Evolutionary conservation across 2,329 filamentous ascomycete species (phyloP), one percentile per base, ranked within the genome.

Genomic region (Nemania abortiva): DNA sequence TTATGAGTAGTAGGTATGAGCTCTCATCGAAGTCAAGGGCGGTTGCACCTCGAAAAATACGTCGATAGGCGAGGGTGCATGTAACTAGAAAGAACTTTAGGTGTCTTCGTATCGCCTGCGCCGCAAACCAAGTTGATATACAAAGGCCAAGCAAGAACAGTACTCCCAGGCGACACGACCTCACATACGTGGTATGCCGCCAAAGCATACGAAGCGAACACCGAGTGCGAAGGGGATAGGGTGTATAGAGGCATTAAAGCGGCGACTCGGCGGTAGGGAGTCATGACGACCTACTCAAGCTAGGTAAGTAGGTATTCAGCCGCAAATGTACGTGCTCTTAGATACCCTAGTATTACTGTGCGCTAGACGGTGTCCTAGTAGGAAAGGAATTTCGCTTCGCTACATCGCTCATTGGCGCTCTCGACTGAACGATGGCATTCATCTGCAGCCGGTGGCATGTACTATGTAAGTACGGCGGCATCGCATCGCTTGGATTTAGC

Each of bases 401-500:
- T 65, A n/a, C 42, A 49, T 31, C 37, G 34, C 57, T 50, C 10
- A 69, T 69, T 69, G 62, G 66, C 66, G 34, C 55, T 55, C 52
- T 10, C 47, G 13, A 22, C 58, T 59, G 27, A 22, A 34, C 52
- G 39, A 42, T 37, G 22, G 29, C 63, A 39, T 27, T 55, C 37
- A 11, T 55, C 37, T 64, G 29, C 55, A 54, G 24, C 49, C 39
- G 42, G 49, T 50, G 22, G 27, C 29, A 62, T 42, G 54, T 53
- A 42, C 20, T 20, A 62, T 42, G 54, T 53, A 42, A 45, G 62
- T 29, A 29, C 11, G 13, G 53, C 24, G 45, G 31, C 18, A 24
- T 52, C 20, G 60, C 55, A 59, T 47, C 39, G 9, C 55, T 68
- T 56, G 55, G 65, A 57, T 29, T 69, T 71, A 71, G 69, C 69